Evolutionary conservation across 306 rosid genomes (phyloP).

Genomic region (Quillaja saponaria): DNA sequence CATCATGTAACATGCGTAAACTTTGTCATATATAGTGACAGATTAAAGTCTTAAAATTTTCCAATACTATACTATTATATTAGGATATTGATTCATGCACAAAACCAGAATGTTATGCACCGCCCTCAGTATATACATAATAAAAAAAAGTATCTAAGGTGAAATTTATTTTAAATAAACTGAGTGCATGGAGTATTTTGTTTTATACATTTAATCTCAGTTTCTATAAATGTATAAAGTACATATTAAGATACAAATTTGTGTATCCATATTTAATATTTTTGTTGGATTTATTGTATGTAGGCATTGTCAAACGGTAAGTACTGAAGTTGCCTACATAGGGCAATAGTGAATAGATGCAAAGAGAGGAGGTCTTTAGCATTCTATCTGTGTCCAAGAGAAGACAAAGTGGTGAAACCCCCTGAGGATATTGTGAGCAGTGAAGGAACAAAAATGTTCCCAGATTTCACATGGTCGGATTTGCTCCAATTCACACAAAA

Average conservation of each 20-base stretch:
- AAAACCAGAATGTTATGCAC: too few relatives aligned
- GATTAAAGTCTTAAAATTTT: too few relatives aligned
- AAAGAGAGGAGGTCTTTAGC: slow-evolving; percentile 71
- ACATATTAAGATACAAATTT: too few relatives aligned
- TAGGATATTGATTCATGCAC: too few relatives aligned
- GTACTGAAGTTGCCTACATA: slow-evolving; percentile 67
- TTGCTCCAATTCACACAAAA: slow-evolving; percentile 62
- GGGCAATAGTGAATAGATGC: slow-evolving; percentile 65
- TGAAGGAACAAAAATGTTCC: slow-evolving; percentile 51
- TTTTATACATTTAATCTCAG: too few relatives aligned
- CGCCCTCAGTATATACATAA: too few relatives aligned
- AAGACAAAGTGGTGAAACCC: slow-evolving; percentile 64
- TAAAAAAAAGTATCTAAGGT: too few relatives aligned
- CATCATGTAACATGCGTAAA: too few relatives aligned
- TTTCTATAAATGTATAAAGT: not conserved
- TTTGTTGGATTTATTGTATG: slow-evolving; percentile 10
- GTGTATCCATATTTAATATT: not conserved
- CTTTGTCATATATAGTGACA: too few relatives aligned
- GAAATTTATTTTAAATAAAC: too few relatives aligned
- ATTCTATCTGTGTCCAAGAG: slow-evolving; percentile 74
- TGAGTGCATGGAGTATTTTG: too few relatives aligned
- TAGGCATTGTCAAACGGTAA: slow-evolving; percentile 56
- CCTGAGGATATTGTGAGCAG: slow-evolving; percentile 47
- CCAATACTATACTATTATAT: too few relatives aligned
- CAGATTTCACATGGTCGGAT: slow-evolving; percentile 77